Evolutionary conservation across 495 filamentous ascomycete species (phyloP).

Genomic region (Xylaria curta): DNA sequence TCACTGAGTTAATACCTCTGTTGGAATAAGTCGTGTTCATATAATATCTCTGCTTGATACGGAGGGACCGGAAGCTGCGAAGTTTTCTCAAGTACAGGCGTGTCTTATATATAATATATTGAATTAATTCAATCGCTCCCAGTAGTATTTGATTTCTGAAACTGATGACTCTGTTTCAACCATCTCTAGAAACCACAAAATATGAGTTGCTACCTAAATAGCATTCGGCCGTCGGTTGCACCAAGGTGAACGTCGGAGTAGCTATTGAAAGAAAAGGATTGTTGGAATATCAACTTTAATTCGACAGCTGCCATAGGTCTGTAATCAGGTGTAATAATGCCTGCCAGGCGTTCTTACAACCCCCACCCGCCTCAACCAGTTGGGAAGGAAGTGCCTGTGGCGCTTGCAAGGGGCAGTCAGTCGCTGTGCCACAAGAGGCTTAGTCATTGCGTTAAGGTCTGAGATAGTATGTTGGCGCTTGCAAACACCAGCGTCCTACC

Average conservation of each 20-base stretch:
- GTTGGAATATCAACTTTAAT: background rate
- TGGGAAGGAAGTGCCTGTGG: background rate
- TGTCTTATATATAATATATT: background rate
- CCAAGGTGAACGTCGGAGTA: background rate
- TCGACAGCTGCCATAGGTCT: background rate
- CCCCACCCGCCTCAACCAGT: background rate
- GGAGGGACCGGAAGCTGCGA: background rate
- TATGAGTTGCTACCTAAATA: background rate
- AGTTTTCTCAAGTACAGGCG: too few species aligned
- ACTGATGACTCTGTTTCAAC: background rate
- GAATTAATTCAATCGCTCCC: background rate
- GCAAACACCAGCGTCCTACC: background rate
- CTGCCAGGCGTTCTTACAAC: background rate
- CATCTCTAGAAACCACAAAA: background rate
- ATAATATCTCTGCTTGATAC: background rate
- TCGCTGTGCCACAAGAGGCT: slow-evolving; percentile 5
- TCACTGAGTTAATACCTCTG: background rate
- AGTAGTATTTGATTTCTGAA: background rate
- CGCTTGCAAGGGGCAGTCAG: background rate
- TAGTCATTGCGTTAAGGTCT: background rate
- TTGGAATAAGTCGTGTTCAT: background rate
- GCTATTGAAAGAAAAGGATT: background rate
- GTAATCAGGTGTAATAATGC: background rate
- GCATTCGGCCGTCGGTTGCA: background rate
- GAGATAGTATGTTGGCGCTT: background rate